These are phyloP conservation scores for Bipolaris oryzae DNA, from an alignment of 2,329 filamentous ascomycete species.

Conservation along the genomic window DNA sequence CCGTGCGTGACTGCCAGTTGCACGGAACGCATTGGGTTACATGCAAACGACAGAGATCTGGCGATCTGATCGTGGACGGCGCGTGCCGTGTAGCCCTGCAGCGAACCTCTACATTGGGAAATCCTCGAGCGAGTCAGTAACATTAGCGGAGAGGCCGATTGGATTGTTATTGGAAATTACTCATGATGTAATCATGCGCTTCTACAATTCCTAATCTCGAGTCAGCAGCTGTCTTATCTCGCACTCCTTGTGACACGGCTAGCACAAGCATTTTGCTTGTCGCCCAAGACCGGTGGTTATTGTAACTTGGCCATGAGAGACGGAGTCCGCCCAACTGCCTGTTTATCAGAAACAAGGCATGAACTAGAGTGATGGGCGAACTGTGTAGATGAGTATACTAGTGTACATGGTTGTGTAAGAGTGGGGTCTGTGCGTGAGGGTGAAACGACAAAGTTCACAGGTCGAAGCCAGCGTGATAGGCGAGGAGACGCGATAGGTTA, in stretches of 20 bases:
- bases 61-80: constrained; percentile 8
- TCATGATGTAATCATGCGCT: constrained; percentile 14
- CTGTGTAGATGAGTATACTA: background rate
- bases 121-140: background rate
- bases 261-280: background rate
- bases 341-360: constrained; percentile 1
- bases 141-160: background rate
- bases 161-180: background rate
- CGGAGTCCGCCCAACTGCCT: background rate
- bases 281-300: background rate
- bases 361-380: background rate
- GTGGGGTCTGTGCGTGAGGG: background rate
- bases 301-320: background rate
- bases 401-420: background rate
- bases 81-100: constrained; percentile 13
- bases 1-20: background rate
- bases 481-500: constrained; percentile 18
- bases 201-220: constrained; percentile 2
- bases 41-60: constrained; percentile 1
- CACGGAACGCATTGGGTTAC: background rate
- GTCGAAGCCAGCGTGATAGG: constrained; percentile 13
- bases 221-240: background rate
- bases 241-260: background rate
- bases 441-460: constrained; percentile 2
- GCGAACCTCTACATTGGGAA: constrained; percentile 1